phyloP scores from a whole-genome alignment of 2,329 filamentous ascomycete species.

The Dactylellina haptotyla region DNA sequence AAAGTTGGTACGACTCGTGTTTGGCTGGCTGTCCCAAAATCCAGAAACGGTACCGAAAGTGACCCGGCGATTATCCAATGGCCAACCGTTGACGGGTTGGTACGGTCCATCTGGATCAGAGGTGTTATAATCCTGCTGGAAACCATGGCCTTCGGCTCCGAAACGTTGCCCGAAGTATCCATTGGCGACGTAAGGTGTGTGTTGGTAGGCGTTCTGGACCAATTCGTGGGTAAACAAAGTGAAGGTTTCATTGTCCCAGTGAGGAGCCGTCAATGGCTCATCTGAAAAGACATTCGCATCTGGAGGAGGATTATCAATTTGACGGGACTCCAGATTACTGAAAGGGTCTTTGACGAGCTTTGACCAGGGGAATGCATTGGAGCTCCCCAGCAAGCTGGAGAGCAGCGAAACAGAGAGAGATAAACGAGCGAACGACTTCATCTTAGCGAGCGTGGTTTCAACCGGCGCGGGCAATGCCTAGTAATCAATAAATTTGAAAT shows the following conservation, averaged over 20 bases:
- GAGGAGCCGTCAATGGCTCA: constrained; percentile 55
- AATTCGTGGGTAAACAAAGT: constrained; percentile 67
- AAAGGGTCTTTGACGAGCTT: constrained; percentile 39
- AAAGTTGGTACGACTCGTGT: constrained; percentile 72
- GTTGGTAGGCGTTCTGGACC: constrained; percentile 62
- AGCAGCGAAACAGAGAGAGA: constrained; percentile 30
- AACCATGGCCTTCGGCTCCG: constrained; percentile 69
- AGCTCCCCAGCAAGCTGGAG: constrained; percentile 26
- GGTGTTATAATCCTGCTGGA: constrained; percentile 55
- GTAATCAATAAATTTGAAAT: neutral
- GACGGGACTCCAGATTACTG: constrained; percentile 42
- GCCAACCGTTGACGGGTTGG: constrained; percentile 71
- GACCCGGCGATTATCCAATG: constrained; percentile 71
- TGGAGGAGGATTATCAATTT: constrained; percentile 55
- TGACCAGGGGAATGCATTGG: constrained; percentile 26
- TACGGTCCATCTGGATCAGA: constrained; percentile 46
- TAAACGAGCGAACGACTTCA: constrained; percentile 40
- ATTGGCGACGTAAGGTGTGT: constrained; percentile 71
- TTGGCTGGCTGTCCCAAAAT: constrained; percentile 72
- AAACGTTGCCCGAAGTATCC: constrained; percentile 74
- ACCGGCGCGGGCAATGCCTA: constrained; percentile 2
- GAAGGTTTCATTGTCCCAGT: constrained; percentile 61
- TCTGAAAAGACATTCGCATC: constrained; percentile 53
- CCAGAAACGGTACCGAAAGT: constrained; percentile 75
- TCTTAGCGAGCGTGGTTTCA: constrained; percentile 32